Percentiles rank a stretch among this genome's conserved stretches.
phyloP scores from a whole-genome alignment of 2,329 filamentous ascomycete genomes.

The Botrytis porri region DNA sequence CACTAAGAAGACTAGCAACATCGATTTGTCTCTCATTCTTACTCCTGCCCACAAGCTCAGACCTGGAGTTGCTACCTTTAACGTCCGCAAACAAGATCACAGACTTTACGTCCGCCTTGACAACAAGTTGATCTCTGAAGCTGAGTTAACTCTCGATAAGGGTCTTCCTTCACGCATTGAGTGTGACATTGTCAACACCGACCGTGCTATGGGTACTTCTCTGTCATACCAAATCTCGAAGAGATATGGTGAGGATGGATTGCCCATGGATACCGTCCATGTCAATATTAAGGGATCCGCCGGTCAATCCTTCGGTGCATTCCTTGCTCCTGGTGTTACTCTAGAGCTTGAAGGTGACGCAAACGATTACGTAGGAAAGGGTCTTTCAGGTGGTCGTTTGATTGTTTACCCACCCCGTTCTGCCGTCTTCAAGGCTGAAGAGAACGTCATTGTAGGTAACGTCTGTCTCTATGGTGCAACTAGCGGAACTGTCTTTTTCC shows the following conservation, averaged over 20 bases:
- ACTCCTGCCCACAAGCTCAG: slow-evolving; percentile 95
- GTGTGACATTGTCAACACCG: slow-evolving; percentile 94
- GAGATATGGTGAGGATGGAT: slow-evolving; percentile 81
- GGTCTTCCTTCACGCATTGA: slow-evolving; percentile 90
- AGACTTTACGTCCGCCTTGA: slow-evolving; percentile 88
- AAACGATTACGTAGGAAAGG: slow-evolving; percentile 97
- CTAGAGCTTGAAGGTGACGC: slow-evolving; percentile 92
- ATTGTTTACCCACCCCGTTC: slow-evolving; percentile 91
- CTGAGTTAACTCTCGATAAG: slow-evolving; percentile 91
- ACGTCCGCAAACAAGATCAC: slow-evolving; percentile 96
- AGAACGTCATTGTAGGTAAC: slow-evolving; percentile 92
- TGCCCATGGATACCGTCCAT: slow-evolving; percentile 91
- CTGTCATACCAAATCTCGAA: slow-evolving; percentile 95
- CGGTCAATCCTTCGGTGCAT: slow-evolving; percentile 94
- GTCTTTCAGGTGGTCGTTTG: slow-evolving; percentile 85
- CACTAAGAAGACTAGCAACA: slow-evolving; percentile 85
- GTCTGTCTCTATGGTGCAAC: slow-evolving; percentile 95
- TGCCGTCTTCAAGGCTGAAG: slow-evolving; percentile 91
- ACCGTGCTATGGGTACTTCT: slow-evolving; percentile 88
- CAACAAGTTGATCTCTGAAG: slow-evolving; percentile 96
- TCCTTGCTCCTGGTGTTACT: slow-evolving; percentile 88
- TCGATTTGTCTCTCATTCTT: slow-evolving; percentile 87
- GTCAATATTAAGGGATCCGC: slow-evolving; percentile 96
- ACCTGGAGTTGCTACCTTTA: slow-evolving; percentile 93
- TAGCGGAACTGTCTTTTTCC: slow-evolving; percentile 89